Evolutionary conservation across 1,284 basidiomycete species (phyloP), one percentile per base, ranked within the genome.

Genomic region (Trichosporon coremiiforme): DNA sequence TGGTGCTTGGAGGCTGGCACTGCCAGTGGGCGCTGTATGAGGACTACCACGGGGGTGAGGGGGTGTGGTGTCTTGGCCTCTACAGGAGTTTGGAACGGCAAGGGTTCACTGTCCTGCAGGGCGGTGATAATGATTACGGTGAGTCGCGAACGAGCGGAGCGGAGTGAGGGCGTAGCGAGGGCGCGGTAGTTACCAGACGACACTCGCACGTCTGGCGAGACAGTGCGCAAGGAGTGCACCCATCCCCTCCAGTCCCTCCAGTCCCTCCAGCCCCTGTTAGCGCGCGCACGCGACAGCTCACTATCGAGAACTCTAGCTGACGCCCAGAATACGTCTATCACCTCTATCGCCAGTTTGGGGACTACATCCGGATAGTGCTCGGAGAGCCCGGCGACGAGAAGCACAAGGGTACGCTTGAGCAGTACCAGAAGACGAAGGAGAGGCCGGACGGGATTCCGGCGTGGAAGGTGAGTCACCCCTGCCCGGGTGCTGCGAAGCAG

Each of bases 391-490:
- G 60, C 4, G 66, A 66, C 17, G 69, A 65, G 15, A 60, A 64
- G 5, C 64, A 68, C 55, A 67, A 71, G 35, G 65, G 67, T 8
- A 38, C 41, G 38, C 67, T 67, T 17, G 53, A 53, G 5, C 50
- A 66, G 50, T 69, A 69, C 25, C 33, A 62, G 41, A 77, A 77
- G 65, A 70, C 66, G 3, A 33, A n/a, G 1, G 25, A 72, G 5
- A 63, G 68, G 4, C 66, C 38, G 2, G 67, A 72, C 45, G 76
- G 76, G n/a, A 71, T 77, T 45, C 76, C 76, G 0, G 76, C 76
- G 0, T 77, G 76, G 76, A 75, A 77, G 73, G 76, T 75, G 69
- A 45, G 74, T 69, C 22, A 17, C 15, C 12, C n/a, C n/a, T n/a
- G n/a, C n/a, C n/a, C n/a, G n/a, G n/a, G n/a, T n/a, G n/a, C n/a